A percentile compares a stretch with the other conserved stretches of the same genome.
Evolutionary conservation across 805 yeast genomes (phyloP).

Genomic region (Yamadazyma paraphyllophila): DNA sequence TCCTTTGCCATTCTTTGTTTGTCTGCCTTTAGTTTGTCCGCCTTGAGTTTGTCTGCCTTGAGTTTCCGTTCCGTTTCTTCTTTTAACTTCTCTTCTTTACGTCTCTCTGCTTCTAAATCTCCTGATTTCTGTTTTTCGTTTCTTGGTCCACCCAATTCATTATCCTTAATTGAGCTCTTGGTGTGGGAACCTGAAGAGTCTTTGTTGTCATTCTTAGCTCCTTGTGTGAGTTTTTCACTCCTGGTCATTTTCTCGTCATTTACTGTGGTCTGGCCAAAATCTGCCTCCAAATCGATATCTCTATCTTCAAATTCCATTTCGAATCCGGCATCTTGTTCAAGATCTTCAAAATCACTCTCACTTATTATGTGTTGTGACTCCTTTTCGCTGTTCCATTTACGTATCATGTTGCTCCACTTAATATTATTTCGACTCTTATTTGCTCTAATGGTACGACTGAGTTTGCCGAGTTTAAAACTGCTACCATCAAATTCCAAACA

Average conservation of each 20-base stretch:
- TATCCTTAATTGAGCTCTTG: too few species aligned
- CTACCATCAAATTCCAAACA: constrained; percentile 23
- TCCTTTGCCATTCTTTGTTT: background rate
- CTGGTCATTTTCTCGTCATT: background rate
- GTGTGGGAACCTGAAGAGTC: too few species aligned
- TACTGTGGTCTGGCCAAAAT: background rate
- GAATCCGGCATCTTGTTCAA: constrained; percentile 16
- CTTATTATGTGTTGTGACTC: constrained; percentile 19
- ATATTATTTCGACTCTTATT: constrained; percentile 37
- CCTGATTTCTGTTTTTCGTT: too few species aligned
- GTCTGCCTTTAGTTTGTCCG: background rate
- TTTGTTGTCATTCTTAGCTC: too few species aligned
- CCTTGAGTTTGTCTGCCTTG: background rate
- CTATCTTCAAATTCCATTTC: constrained; percentile 15
- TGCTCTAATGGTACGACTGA: constrained; percentile 33
- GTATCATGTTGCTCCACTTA: constrained; percentile 16
- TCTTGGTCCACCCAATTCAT: too few species aligned
- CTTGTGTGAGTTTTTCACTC: too few species aligned
- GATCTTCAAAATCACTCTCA: constrained; percentile 40
- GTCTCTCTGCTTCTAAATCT: too few species aligned
- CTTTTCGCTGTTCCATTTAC: constrained; percentile 9
- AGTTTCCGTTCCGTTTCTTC: background rate
- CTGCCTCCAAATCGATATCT: constrained; percentile 8
- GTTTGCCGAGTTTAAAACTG: constrained; percentile 22
- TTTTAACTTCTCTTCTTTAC: too few species aligned